Evolutionary conservation across 495 filamentous ascomycete species (phyloP).

Genomic region (Penicillium argentinense): DNA sequence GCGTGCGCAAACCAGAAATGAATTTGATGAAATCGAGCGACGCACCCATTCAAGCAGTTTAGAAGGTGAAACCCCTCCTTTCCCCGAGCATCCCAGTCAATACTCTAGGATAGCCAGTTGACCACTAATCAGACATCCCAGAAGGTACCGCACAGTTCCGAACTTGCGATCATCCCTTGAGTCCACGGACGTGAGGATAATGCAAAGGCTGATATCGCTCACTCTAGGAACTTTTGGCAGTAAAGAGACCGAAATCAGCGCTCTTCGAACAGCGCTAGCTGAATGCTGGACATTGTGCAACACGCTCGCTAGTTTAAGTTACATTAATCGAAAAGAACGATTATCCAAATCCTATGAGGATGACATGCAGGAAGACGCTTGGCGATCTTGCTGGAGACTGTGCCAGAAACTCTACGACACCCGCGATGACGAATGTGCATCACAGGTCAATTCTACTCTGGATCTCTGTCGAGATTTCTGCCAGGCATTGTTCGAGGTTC

Average conservation of each 20-base stretch:
- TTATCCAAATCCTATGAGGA: slow-evolving; percentile 68
- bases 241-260: slow-evolving; percentile 64
- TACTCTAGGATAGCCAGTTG: slow-evolving; percentile 7
- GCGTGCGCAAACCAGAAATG: slow-evolving; percentile 74
- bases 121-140: slow-evolving; percentile 43
- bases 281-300: slow-evolving; percentile 97
- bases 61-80: slow-evolving; percentile 57
- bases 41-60: slow-evolving; percentile 59
- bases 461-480: slow-evolving; percentile 92
- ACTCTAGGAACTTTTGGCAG: slow-evolving; percentile 34
- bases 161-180: no score
- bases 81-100: no score
- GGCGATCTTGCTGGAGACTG: slow-evolving; percentile 89
- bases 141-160: no score
- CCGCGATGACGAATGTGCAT: slow-evolving; percentile 67
- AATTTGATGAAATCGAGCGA: slow-evolving; percentile 59
- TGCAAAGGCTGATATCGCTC: neutral
- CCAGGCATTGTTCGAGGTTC: slow-evolving; percentile 81
- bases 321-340: slow-evolving; percentile 75
- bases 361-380: slow-evolving; percentile 77
- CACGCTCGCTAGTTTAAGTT: slow-evolving; percentile 81
- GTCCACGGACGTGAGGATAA: neutral
- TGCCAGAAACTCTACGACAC: slow-evolving; percentile 86
- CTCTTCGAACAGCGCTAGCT: slow-evolving; percentile 72
- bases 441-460: slow-evolving; percentile 73